These are phyloP conservation scores for Xylariaceae sp. DNA, from an alignment of 2,329 filamentous ascomycete genomes.

Conservation along the genomic window DNA sequence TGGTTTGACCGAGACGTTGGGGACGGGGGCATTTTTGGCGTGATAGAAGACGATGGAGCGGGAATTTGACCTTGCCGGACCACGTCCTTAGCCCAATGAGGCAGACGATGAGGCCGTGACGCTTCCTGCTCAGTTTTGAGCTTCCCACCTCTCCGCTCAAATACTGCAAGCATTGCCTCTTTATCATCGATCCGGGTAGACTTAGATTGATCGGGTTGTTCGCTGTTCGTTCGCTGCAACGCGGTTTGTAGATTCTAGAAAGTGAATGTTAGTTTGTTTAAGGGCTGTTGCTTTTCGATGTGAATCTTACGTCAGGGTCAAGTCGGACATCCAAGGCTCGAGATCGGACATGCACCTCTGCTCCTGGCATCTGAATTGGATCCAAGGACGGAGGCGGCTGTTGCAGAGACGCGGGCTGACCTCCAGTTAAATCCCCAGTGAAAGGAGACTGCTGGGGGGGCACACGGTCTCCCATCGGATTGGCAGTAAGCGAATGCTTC, in stretches of 20 bases:
- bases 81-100: conserved; percentile 26
- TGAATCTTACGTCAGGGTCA: conserved; percentile 24
- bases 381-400: not conserved
- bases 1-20: conserved; percentile 11
- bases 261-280: conserved; percentile 16
- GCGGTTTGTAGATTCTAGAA: conserved; percentile 22
- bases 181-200: conserved; percentile 27
- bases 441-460: not conserved
- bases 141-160: conserved; percentile 11
- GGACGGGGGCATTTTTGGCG: conserved; percentile 6
- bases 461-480: too few relatives aligned
- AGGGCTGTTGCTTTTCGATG: conserved; percentile 1
- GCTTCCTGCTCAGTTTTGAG: conserved; percentile 18
- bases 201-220: conserved; percentile 15
- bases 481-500: too few relatives aligned
- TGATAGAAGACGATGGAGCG: conserved; percentile 14
- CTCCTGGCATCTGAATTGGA: conserved; percentile 12
- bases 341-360: conserved; percentile 16
- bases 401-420: not conserved
- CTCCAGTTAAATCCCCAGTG: not conserved
- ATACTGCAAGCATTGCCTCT: conserved; percentile 18
- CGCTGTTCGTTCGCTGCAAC: conserved; percentile 13
- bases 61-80: conserved; percentile 20
- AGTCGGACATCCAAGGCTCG: conserved; percentile 5
- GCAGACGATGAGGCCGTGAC: conserved; percentile 23